Base-by-base conservation (phyloP, 371 early-diverging fungal species). In the Mucor plumbeus region DNA sequence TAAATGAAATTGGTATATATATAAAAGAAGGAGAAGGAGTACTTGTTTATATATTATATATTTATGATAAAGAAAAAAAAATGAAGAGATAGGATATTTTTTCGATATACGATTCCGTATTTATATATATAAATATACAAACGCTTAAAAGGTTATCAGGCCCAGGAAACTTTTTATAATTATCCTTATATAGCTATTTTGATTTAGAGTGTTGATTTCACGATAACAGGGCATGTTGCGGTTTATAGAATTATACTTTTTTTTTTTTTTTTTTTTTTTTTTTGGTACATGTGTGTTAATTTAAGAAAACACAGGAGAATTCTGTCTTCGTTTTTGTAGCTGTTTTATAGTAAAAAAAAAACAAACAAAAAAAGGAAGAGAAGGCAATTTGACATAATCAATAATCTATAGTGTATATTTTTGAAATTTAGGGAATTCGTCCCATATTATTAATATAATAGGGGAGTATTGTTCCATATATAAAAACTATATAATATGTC, bases 1-100 rank as follows among this genome's bases (percentile, higher is more conserved):
- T 53, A 53, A 53, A 53, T 31, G 53, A 53, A 53, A 53, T 53
- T 53, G 53, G 31, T 53, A 53, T 53, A 53, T 50, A 50, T 31
- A 53, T 21, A 53, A 41, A 53, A 53, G 26, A 31, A 26, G 53
- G 53, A 53, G 53, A 26, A 26, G 9, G 14, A 50, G 50, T 31
- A 14, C 43, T 31, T 53, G 53, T 21, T 31, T 9, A 47, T 17
- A 31, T 53, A 11, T 26, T 53, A 53, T 14, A 53, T 31, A 53
- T 53, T 9, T 26, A 38, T 9, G 7, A 11, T 38, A 38, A 53
- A 13, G 26, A 53, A 53, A 26, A 11, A 31, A 14, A 50, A n/a
- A n/a, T n/a, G 26, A 26, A 53, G 31, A 53, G 31, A 31, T 53
- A 31, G 53, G 53, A 31, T 31, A 53, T 53, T 53, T 31, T 19